Base-by-base conservation (phyloP, 2,329 filamentous ascomycete genomes). In the Atkinsonella texensis region DNA sequence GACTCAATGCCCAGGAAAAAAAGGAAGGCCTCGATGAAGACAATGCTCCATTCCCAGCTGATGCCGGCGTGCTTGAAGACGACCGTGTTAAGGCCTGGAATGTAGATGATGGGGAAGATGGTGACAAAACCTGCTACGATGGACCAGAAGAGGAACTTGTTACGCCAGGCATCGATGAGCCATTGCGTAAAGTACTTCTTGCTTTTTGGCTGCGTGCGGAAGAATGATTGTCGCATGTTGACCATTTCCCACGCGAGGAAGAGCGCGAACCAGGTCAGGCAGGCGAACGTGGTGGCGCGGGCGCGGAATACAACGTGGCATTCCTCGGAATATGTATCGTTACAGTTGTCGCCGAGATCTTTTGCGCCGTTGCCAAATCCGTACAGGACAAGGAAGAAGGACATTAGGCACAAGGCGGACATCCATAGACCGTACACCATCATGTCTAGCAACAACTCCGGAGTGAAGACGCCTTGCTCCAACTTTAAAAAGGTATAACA, bases 161-260 rank as follows among this genome's bases (percentile, higher is more conserved):
- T 88, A 58, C 77, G 72, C 71, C 79, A 84, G 17, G 87, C 70
- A 17, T 85, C 81, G 48, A 73, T 56, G 53, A 82, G 74, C 82
- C 83, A 86, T 57, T 85, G 79, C 0, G 79, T 81, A 55, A 82
- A 77, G 60, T 80, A 79, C 45, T 67, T 70, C 57, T 77, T 79
- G 49, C 76, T 79, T 50, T 72, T 71, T 5, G 83, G 81, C 58
- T 85, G 76, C 80, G 87, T 85, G 58, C 77, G 75, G 74, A 88
- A 88, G 69, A 88, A 85, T 5, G 77, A 82, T 48, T 81, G 77
- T 28, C 84, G 79, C 70, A 85, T 75, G 56, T 85, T 74, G 54
- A 87, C 72, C 76, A 87, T 84, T 60, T 88, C 83, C 85, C 84
- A 88, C 0, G 84, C 85, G 10, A 87, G 74, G 70, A 88, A 85